Evolutionary conservation across 1,139 yeast species (phyloP), one percentile per base, ranked within the genome.

Genomic region (Candida gigantensis): DNA sequence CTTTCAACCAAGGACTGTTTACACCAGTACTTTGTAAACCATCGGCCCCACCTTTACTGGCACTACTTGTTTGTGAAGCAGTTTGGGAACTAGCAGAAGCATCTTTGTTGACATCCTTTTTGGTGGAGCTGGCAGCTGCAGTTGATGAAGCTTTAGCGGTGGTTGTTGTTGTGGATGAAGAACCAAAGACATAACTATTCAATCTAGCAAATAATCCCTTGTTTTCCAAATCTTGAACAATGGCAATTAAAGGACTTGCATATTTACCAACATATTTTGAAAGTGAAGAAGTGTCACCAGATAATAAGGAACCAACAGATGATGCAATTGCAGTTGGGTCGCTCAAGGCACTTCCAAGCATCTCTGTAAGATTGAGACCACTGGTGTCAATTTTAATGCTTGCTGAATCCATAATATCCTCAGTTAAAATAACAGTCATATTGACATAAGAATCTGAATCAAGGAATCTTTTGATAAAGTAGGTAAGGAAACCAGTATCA

Each of bases 401-500:
- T 5, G 65, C 63, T 10, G 68, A 50, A 5, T 44, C 37, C 12
- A 51, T 29, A 26, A 67, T 44, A 38, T 65, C 68, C 13, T 45
- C 36, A 17, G 57, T 44, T 16, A 68, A 52, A 7, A 45, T 47
- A 3, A 55, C 68, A 2, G 73, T 66, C 63, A 68, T 52, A 45
- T 68, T 65, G 20, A 63, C 53, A 48, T 70, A 71, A 4, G 58
- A 50, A 33, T 62, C 65, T 40, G 62, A 55, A 8, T 68, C 60
- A 31, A 71, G 44, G 44, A 68, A 57, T 32, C 62, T 45, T 49
- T 71, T 68, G 19, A 66, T 51, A 5, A 62, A 54, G 47, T 68
- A 65, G 15, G 65, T 67, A n/a, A 61, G 62, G 36, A 71, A 53
- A 7, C 70, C 72, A 6, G 76, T 68, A 41, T 68, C 67, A 51